Percentiles rank a stretch among this genome's conserved stretches.
Evolutionary conservation across 371 early-diverging fungal genomes (phyloP).

Genomic region (Mortierella sp.): DNA sequence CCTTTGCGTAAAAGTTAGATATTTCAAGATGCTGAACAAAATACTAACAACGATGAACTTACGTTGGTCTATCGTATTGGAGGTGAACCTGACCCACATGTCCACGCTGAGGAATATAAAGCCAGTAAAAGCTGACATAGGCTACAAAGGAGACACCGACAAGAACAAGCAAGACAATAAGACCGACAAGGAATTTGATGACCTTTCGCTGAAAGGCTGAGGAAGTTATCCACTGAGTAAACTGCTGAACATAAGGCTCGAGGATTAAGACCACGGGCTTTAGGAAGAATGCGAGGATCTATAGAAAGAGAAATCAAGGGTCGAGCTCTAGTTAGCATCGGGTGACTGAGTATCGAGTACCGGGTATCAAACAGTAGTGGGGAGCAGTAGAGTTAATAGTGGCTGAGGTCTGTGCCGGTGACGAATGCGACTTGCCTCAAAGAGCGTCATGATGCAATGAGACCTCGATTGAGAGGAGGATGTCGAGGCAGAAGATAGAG

Average conservation of each 20-base stretch:
- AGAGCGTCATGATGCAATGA: conserved; percentile 36
- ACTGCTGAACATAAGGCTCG: conserved; percentile 54
- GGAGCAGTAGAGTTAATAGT: neutral
- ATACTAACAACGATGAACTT: neutral
- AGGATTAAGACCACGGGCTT: conserved; percentile 50
- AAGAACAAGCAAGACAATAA: conserved; percentile 45
- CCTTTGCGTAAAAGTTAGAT: neutral
- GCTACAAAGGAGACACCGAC: conserved; percentile 58
- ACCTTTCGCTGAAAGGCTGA: conserved; percentile 53
- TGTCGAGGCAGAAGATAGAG: neutral
- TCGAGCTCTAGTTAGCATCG: conserved; percentile 2
- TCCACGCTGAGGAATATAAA: conserved; percentile 69
- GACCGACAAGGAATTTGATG: conserved; percentile 51
- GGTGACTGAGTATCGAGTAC: neutral
- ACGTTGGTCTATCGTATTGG: conserved; percentile 58
- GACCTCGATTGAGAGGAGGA: neutral
- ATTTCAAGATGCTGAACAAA: neutral
- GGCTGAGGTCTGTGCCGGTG: neutral
- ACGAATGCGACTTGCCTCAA: conserved; percentile 31
- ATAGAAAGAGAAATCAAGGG: neutral
- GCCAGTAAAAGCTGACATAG: conserved; percentile 65
- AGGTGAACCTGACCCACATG: conserved; percentile 66
- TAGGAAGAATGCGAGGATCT: conserved; percentile 58
- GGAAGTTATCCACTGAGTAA: conserved; percentile 53
- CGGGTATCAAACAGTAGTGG: neutral